Conservation (phyloP, 2,329 filamentous ascomycete genomes). For the Tricladium varicosporioides region DNA sequence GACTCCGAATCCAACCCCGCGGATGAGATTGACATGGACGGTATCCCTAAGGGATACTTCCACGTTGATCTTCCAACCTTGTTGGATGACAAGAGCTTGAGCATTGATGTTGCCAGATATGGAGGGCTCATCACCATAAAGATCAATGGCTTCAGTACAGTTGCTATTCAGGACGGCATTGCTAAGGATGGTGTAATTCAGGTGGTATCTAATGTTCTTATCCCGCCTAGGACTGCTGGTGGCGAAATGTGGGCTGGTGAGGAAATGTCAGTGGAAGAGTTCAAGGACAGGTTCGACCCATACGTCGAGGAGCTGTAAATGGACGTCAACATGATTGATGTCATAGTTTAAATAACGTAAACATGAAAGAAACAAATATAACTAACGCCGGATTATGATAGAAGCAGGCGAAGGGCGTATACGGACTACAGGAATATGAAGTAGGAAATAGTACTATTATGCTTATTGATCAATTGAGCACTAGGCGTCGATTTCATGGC, state of each 20-base stretch:
- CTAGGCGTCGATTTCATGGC: no score
- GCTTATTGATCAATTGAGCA: not conserved
- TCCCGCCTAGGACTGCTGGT: slow-evolving; percentile 60
- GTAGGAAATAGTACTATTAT: not conserved
- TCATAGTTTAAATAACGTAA: no score
- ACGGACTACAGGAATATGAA: not conserved
- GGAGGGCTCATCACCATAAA: slow-evolving; percentile 69
- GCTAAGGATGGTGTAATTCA: slow-evolving; percentile 82
- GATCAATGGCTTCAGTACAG: slow-evolving; percentile 70
- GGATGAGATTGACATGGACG: slow-evolving; percentile 25
- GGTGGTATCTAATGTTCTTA: slow-evolving; percentile 67
- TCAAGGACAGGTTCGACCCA: slow-evolving; percentile 44
- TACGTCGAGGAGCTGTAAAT: slow-evolving; percentile 20
- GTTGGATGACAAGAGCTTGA: slow-evolving; percentile 62
- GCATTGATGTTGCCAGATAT: slow-evolving; percentile 68
- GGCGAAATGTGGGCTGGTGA: slow-evolving; percentile 40
- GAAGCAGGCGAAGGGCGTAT: not conserved
- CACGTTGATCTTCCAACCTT: slow-evolving; percentile 73
- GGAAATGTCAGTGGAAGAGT: slow-evolving; percentile 57
- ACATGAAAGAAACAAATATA: no score
- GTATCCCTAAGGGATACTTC: slow-evolving; percentile 39
- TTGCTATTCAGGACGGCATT: slow-evolving; percentile 67
- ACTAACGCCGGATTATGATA: not conserved
- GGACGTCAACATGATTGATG: not conserved
- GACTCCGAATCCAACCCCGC: slow-evolving; percentile 23